Percentiles rank a stretch among this genome's conserved stretches.
phyloP scores from a whole-genome alignment of 2,329 filamentous ascomycete species.

The Sphaerulina musiva region DNA sequence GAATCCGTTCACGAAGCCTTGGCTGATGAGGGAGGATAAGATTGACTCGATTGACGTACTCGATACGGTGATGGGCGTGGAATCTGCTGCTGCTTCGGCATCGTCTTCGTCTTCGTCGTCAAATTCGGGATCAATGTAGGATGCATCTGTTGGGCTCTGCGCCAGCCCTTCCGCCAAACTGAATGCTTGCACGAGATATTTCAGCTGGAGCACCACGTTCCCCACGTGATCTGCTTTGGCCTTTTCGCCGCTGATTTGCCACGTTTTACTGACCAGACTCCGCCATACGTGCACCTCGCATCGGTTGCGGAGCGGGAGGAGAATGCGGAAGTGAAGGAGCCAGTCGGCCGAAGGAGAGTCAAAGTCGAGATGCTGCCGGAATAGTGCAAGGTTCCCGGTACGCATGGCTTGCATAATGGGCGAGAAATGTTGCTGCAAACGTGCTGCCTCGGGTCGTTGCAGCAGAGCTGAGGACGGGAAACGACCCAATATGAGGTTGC shows the following conservation, averaged over 20 bases:
- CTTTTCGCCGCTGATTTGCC: conserved; percentile 69
- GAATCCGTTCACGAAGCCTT: conserved; percentile 77
- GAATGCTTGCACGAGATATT: conserved; percentile 59
- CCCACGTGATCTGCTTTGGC: conserved; percentile 34
- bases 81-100: background rate
- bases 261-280: conserved; percentile 68
- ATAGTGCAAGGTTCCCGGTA: conserved; percentile 65
- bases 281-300: conserved; percentile 81
- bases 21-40: conserved; percentile 67
- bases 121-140: conserved; percentile 44
- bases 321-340: conserved; percentile 68
- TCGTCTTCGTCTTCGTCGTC: conserved; percentile 20
- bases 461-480: conserved; percentile 67
- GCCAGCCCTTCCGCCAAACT: conserved; percentile 56
- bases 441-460: conserved; percentile 61
- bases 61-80: conserved; percentile 35
- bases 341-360: conserved; percentile 55
- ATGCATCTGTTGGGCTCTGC: conserved; percentile 31
- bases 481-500: conserved; percentile 76
- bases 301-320: conserved; percentile 68
- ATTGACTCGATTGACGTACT: conserved; percentile 60
- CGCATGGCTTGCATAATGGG: conserved; percentile 68
- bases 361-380: conserved; percentile 60
- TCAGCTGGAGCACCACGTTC: conserved; percentile 68
- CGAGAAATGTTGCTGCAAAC: conserved; percentile 59